These are phyloP conservation scores for Jasminum sambac DNA, from an alignment of 257 asterid genomes.

Conservation along the genomic window DNA sequence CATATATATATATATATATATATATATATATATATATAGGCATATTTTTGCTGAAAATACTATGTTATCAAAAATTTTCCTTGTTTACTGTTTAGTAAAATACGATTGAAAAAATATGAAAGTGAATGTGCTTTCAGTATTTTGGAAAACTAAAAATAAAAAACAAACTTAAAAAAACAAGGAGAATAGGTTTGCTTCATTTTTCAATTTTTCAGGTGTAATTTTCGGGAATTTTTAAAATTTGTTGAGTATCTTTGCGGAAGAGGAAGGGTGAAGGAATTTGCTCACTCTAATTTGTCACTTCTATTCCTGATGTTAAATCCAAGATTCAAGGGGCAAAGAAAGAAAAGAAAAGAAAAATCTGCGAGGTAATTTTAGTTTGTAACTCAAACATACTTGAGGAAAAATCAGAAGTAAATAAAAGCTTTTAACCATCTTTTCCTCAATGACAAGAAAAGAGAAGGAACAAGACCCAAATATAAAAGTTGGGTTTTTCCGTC, in stretches of 20 bases:
- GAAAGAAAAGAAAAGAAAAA: too few species aligned
- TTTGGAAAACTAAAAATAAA: too few species aligned
- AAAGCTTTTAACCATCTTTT: neutral
- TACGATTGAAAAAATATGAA: too few species aligned
- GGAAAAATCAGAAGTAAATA: neutral
- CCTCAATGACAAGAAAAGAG: neutral
- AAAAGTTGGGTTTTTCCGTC: neutral
- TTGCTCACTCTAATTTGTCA: neutral
- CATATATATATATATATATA: too few species aligned
- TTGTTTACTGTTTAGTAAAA: too few species aligned
- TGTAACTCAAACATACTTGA: neutral
- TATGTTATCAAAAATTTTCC: too few species aligned
- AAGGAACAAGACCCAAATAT: neutral
- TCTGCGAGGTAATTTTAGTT: neutral
- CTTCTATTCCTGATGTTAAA: neutral
- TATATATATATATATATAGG: too few species aligned
- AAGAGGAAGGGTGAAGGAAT: slow-evolving; percentile 8
- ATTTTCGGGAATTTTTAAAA: neutral
- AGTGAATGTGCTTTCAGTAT: too few species aligned
- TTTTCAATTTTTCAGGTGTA: neutral
- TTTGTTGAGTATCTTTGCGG: neutral
- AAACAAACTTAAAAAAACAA: too few species aligned
- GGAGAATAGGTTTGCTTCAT: neutral
- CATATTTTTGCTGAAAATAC: too few species aligned
- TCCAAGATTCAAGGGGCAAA: neutral